phyloP scores from a whole-genome alignment of 176 grass and related monocot species.

The Canna indica region DNA sequence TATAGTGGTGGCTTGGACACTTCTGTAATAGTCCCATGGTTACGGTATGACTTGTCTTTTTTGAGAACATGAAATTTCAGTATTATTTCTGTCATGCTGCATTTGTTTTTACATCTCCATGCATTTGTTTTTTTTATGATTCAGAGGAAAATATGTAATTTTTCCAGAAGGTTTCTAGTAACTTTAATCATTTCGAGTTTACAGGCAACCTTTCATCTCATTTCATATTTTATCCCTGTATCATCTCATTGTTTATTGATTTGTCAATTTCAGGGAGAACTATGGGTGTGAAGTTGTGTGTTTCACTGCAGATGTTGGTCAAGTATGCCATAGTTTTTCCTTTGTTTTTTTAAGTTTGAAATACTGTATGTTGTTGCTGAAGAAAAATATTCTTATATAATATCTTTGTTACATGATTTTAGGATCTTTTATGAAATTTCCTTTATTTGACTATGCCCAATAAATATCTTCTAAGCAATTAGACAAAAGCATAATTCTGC shows the following conservation, averaged over 20 bases:
- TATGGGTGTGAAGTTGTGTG: constrained; percentile 98
- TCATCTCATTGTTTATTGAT: constrained; percentile 10
- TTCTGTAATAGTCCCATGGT: constrained; percentile 94
- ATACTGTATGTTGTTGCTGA: neutral
- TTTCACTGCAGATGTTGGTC: constrained; percentile 96
- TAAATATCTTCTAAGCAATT: no score
- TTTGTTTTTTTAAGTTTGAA: neutral
- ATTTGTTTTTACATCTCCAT: no score
- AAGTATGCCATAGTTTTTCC: constrained; percentile 51
- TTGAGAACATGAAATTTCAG: neutral
- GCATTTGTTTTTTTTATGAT: neutral
- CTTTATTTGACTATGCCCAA: neutral
- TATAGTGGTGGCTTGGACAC: constrained; percentile 97
- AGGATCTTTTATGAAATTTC: neutral
- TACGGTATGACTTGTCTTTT: constrained; percentile 35
- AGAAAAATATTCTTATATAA: neutral
- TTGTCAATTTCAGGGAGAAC: constrained; percentile 55
- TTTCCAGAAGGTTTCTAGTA: no score
- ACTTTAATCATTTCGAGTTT: neutral
- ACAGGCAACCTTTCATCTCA: neutral
- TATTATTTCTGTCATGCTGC: no score
- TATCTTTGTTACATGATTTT: neutral
- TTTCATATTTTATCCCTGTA: neutral
- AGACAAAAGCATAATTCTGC: no score
- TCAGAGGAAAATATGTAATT: neutral